Percentiles rank a stretch among this genome's conserved stretches.
Evolutionary conservation across 768 basidiomycete genomes (phyloP).

Genomic region (Rossbeevera mucosa): DNA sequence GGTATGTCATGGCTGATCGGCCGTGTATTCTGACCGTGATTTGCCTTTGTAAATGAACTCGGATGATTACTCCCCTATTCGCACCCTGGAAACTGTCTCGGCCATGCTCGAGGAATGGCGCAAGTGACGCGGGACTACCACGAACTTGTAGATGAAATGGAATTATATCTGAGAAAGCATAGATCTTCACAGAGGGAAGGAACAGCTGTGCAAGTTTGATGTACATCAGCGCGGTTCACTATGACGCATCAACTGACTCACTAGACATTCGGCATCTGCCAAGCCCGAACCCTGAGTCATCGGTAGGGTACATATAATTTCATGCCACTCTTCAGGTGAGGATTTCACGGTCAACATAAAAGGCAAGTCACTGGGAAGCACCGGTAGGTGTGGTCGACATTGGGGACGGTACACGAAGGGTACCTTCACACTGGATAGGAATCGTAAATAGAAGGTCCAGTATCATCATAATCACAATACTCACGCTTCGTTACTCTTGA

Average conservation of each 20-base stretch:
- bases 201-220: conserved; percentile 42
- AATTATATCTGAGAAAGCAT: conserved; percentile 50
- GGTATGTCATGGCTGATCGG: conserved; percentile 4
- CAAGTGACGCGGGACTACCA: conserved; percentile 42
- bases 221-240: conserved; percentile 1
- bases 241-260: conserved; percentile 23
- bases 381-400: conserved; percentile 51
- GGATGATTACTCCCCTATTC: conserved; percentile 30
- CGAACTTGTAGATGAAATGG: conserved; percentile 64
- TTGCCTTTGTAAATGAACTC: conserved; percentile 53
- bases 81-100: neutral
- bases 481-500: conserved; percentile 46
- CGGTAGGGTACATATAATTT: conserved; percentile 44
- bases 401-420: conserved; percentile 52
- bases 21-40: conserved; percentile 33
- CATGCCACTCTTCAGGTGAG: conserved; percentile 62
- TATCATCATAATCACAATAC: neutral
- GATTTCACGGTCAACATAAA: conserved; percentile 59
- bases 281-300: conserved; percentile 32
- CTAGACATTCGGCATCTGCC: conserved; percentile 46
- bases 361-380: conserved; percentile 38
- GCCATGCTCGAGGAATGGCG: conserved; percentile 38
- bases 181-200: conserved; percentile 53
- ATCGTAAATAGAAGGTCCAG: neutral
- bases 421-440: conserved; percentile 37